Base-by-base conservation (phyloP, 768 basidiomycete genomes). In the Hygrocybe punicea region DNA sequence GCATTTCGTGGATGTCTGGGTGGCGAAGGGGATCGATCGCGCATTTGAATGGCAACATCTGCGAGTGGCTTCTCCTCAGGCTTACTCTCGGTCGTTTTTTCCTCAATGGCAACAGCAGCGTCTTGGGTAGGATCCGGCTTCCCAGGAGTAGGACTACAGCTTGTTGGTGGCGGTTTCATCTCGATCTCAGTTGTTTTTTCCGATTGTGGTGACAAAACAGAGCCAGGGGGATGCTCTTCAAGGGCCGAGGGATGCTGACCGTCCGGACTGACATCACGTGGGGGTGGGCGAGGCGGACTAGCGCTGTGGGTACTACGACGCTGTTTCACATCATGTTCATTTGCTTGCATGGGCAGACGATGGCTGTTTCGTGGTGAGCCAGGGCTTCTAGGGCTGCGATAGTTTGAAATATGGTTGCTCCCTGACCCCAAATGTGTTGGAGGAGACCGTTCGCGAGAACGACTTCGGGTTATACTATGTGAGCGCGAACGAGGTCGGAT, bases 371-470 rank as follows among this genome's bases (percentile, higher is more conserved):
- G 34, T 11, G 13, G 21, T 16, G 17, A 21, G 11, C 21, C 23
- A n/a, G 17, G 47, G 21, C 23, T 24, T 1, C 47, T 64, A 49
- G 71, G 58, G 49, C 66, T 68, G 21, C 55, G 54, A 35, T 56
- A 56, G 29, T 68, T 65, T 33, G 71, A 67, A 57, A 8, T 29
- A 29, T 29, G 8, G 29, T 70, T 68, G 40, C 70, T 69, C 14
- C 68, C 71, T 16, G 69, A 53, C 53, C 65, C 66, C 47, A 70
- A 56, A 10, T 61, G 54, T 57, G 60, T 60, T 29, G 67, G 59
- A 21, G 67, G 59, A 21, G 68, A 64, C 29, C 29, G 29, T 8
- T 29, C 29, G 8, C 56, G 67, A 50, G 63, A 59, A 11, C 57
- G 62, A 48, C 19, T 36, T 52, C 29, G 51, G 6, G 25, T 16